A percentile compares a stretch with the other conserved stretches of the same genome.
phyloP scores from a whole-genome alignment of 495 filamentous ascomycete species.

The Aspergillus hancockii region DNA sequence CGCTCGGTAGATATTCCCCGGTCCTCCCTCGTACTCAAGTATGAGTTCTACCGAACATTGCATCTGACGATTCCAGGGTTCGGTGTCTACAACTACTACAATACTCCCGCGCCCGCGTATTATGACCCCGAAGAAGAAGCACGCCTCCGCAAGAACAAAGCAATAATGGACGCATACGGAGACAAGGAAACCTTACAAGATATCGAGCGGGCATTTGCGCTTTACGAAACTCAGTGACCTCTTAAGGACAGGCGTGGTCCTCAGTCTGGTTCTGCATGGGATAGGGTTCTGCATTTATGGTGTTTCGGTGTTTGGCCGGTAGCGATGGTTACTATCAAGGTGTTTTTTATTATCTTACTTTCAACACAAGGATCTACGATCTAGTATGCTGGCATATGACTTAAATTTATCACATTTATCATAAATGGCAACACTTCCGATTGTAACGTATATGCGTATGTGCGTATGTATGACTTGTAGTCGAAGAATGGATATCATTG shows the following conservation, averaged over 20 bases:
- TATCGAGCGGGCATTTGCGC: conserved; percentile 58
- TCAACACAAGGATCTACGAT: not conserved
- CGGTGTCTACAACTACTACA: conserved; percentile 33
- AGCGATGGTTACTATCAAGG: not conserved
- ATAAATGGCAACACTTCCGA: not conserved
- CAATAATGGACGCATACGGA: conserved; percentile 59
- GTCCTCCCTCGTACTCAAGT: not conserved
- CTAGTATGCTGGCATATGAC: not conserved
- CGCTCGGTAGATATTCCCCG: conserved; percentile 27
- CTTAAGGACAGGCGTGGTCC: not conserved
- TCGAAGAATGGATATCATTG: too few species aligned
- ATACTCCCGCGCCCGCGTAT: conserved; percentile 17
- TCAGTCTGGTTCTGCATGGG: not conserved
- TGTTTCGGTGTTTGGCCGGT: not conserved
- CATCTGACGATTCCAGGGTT: conserved; percentile 26
- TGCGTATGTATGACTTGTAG: too few species aligned
- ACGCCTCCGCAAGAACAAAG: conserved; percentile 34
- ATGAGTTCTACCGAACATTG: too few species aligned
- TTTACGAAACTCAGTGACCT: conserved; percentile 39
- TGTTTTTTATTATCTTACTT: not conserved
- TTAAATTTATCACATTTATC: not conserved
- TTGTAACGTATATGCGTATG: too few species aligned
- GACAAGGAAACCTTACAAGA: conserved; percentile 56
- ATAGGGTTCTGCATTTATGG: not conserved
- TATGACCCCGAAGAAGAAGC: conserved; percentile 32